Percentiles rank a stretch among this genome's conserved stretches.
Evolutionary conservation across 2,329 filamentous ascomycete species (phyloP).

Genomic region (Rachicladosporium sp.): DNA sequence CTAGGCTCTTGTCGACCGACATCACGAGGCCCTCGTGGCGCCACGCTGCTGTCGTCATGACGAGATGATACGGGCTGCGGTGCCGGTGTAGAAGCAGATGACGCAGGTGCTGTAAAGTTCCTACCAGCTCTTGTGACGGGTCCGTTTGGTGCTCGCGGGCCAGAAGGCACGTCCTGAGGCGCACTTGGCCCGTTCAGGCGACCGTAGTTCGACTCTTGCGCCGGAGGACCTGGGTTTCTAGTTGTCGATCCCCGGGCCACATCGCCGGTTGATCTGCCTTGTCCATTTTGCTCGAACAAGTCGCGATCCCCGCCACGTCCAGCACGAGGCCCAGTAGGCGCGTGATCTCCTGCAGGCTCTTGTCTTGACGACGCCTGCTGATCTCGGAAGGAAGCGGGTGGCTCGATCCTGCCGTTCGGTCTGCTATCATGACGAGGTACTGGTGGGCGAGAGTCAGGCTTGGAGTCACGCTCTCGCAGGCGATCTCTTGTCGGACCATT

Average conservation of each 20-base stretch:
- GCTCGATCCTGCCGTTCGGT: constrained; percentile 25
- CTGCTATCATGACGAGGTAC: constrained; percentile 13
- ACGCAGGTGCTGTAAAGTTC: constrained; percentile 23
- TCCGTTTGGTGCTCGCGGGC: constrained; percentile 36
- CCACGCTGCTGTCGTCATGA: constrained; percentile 6
- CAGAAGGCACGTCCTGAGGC: constrained; percentile 31
- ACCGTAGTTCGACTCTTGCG: constrained; percentile 37
- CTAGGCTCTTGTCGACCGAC: no score
- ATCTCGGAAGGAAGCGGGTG: constrained; percentile 8
- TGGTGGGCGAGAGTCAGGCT: constrained; percentile 16
- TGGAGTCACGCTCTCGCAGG: constrained; percentile 12
- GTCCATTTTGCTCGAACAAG: constrained; percentile 25
- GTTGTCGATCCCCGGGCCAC: constrained; percentile 35
- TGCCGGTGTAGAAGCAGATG: constrained; percentile 15
- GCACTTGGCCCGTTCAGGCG: constrained; percentile 29
- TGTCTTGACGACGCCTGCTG: constrained; percentile 11
- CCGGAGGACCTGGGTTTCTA: constrained; percentile 26
- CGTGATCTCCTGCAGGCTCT: constrained; percentile 16
- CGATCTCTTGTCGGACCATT: constrained; percentile 14
- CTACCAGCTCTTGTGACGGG: constrained; percentile 26
- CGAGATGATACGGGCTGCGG: constrained; percentile 8
- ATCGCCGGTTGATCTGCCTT: constrained; percentile 25
- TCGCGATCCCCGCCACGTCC: constrained; percentile 28
- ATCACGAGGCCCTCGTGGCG: constrained; percentile 5
- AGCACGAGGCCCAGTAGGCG: constrained; percentile 42